phyloP scores from a whole-genome alignment of 2,329 filamentous ascomycete genomes.

The Cryphonectria parasitica region DNA sequence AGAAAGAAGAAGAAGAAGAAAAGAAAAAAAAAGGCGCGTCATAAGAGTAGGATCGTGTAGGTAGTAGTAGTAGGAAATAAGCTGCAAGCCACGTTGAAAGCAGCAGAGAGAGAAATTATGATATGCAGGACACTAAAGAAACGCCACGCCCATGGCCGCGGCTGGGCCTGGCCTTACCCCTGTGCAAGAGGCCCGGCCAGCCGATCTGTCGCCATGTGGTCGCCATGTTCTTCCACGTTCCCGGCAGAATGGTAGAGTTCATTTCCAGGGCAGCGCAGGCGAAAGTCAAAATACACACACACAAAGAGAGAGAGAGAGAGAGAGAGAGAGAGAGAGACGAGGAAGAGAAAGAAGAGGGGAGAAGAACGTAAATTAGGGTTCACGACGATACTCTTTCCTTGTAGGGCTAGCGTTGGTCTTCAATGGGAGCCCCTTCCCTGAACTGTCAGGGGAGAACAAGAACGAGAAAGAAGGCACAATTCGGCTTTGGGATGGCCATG shows the following conservation, averaged over 20 bases:
- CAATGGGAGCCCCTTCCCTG: background rate
- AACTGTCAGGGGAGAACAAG: background rate
- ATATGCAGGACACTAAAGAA: background rate
- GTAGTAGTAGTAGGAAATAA: background rate
- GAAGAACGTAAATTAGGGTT: background rate
- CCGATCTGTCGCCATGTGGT: slow-evolving; percentile 9
- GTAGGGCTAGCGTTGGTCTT: slow-evolving; percentile 3
- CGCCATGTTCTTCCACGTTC: background rate
- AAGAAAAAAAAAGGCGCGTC: too few species aligned
- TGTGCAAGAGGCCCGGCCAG: background rate
- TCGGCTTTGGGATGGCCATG: background rate
- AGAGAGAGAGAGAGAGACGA: background rate
- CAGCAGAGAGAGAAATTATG: background rate
- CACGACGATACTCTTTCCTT: background rate
- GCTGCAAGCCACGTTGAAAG: background rate
- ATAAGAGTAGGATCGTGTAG: background rate
- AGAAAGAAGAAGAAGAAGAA: too few species aligned
- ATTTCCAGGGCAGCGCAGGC: background rate
- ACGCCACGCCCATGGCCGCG: background rate
- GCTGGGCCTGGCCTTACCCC: background rate
- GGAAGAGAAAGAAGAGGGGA: background rate
- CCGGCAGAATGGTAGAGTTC: slow-evolving; percentile 13
- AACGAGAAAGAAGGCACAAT: background rate
- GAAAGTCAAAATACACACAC: too few species aligned
- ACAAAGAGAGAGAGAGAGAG: background rate